These are phyloP conservation scores for Dentipellis sp. DNA, from an alignment of 768 basidiomycete species.

Conservation along the genomic window DNA sequence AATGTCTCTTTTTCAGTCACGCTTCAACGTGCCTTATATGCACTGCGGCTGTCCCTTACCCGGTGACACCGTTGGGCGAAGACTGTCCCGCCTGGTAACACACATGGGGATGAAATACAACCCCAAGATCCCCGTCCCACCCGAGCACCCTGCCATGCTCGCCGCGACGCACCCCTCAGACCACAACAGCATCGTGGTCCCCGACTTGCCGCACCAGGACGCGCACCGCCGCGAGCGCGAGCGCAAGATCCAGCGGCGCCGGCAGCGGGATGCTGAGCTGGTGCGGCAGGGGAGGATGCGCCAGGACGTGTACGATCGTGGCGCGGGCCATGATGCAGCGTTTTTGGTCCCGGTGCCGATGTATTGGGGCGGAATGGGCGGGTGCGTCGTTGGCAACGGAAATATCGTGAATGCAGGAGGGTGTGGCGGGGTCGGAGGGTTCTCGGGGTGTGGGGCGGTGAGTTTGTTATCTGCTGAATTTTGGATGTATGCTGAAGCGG, in stretches of 20 bases:
- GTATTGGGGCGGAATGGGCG: conserved; percentile 12
- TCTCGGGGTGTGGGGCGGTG: too few species aligned
- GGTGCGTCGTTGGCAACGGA: neutral
- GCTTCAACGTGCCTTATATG: conserved; percentile 43
- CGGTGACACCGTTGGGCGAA: conserved; percentile 33
- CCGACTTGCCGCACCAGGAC: conserved; percentile 6
- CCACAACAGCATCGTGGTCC: conserved; percentile 35
- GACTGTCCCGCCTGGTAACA: conserved; percentile 24
- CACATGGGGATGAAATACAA: conserved; percentile 8
- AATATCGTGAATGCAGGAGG: neutral
- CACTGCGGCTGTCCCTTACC: conserved; percentile 50
- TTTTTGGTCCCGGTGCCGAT: conserved; percentile 34
- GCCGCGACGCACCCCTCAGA: conserved; percentile 47
- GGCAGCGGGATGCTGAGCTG: conserved; percentile 19
- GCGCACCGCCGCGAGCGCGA: neutral
- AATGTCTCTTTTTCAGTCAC: conserved; percentile 18
- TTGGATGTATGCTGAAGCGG: too few species aligned
- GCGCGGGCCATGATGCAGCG: conserved; percentile 19
- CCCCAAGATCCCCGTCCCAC: conserved; percentile 21
- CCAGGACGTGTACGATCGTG: conserved; percentile 6
- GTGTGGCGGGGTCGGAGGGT: neutral
- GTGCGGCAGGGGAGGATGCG: conserved; percentile 17
- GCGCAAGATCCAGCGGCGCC: neutral
- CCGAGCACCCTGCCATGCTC: conserved; percentile 26
- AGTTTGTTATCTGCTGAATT: too few species aligned